A percentile compares a stretch with the other conserved stretches of the same genome.
These are phyloP conservation scores for Candida wancherniae DNA, from an alignment of 805 yeast species.

Conservation along the genomic window DNA sequence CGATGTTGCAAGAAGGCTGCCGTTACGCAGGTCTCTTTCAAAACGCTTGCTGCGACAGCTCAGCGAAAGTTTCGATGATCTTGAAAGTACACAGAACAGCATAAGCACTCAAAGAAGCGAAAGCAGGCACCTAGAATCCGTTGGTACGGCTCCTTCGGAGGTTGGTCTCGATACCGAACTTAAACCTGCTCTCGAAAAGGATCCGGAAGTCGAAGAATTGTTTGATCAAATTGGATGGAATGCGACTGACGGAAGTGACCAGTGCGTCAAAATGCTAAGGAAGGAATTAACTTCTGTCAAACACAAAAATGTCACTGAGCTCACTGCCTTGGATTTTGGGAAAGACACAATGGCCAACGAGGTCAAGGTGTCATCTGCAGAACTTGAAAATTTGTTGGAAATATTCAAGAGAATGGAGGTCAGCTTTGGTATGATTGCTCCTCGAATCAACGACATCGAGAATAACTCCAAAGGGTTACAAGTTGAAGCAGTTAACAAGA, in stretches of 20 bases:
- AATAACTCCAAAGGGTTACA: constrained; percentile 76
- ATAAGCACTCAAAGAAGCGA: not conserved
- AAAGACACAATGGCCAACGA: constrained; percentile 30
- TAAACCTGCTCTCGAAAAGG: constrained; percentile 33
- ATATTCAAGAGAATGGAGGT: constrained; percentile 39
- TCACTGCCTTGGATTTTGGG: constrained; percentile 33
- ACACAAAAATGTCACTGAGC: constrained; percentile 52
- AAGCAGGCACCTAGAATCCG: constrained; percentile 1
- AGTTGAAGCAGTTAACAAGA: constrained; percentile 76
- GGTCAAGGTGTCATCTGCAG: constrained; percentile 28
- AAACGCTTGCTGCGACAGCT: constrained; percentile 2
- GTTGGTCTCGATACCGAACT: constrained; percentile 30
- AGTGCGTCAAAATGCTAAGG: constrained; percentile 52
- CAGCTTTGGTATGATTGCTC: constrained; percentile 42
- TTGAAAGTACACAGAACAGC: not conserved
- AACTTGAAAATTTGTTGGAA: constrained; percentile 32
- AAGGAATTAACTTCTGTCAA: constrained; percentile 59
- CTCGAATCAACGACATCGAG: constrained; percentile 69
- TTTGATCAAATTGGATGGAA: constrained; percentile 79
- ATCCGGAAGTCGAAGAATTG: constrained; percentile 54
- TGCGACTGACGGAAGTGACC: constrained; percentile 56
- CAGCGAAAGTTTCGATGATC: constrained; percentile 3
- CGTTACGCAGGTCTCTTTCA: constrained; percentile 4
- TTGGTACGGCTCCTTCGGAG: constrained; percentile 2
- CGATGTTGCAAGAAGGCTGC: constrained; percentile 1